Base-by-base conservation (phyloP, 164 flowering plant genomes). In the Vitis rupestris region DNA sequence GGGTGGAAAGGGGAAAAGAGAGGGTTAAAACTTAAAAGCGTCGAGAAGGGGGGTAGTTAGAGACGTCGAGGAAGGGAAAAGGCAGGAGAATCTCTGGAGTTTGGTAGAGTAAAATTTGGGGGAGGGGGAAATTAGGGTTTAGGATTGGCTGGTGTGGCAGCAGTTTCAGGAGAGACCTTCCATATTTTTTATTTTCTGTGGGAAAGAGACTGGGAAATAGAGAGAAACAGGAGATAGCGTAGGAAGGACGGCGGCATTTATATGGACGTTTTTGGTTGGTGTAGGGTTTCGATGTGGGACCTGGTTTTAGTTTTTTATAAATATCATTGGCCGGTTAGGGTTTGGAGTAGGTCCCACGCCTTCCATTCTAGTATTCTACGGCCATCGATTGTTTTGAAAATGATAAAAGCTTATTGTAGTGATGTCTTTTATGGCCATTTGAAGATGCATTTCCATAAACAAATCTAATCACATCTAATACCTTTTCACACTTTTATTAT, bases 171-270 rank as follows among this genome's bases (percentile, higher is more conserved):
- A 57, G 19, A 57, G 29, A 37, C 7, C 16, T 19, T 19, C 10
- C 23, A 13, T 16, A n/a, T 15, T 57, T 16, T 23, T 23, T 23
- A 23, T 23, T 23, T 23, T 2, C 2, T 23, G 27, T 23, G 27
- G 27, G 27, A 23, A 23, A 23, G 27, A 23, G 27, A 8, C 9
- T 16, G 19, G 48, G 9, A 19, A 61, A 49, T 30, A 61, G 64
- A 61, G 50, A 61, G 19, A 15, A 2, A 11, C 17, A 37, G n/a
- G 64, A 61, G 64, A 61, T 61, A 61, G 64, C 64, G 64, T 61
- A 10, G 19, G 15, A 61, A 61, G 64, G 64, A 61, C 64, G 64
- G 64, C 64, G 50, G 50, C 61, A 59, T 59, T 59, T 37, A 37
- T 37, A 37, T 37, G 44, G 44, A 27, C 30, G 30, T 58, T 19